phyloP scores from a whole-genome alignment of 768 basidiomycete species.

The Suillus subaureus region DNA sequence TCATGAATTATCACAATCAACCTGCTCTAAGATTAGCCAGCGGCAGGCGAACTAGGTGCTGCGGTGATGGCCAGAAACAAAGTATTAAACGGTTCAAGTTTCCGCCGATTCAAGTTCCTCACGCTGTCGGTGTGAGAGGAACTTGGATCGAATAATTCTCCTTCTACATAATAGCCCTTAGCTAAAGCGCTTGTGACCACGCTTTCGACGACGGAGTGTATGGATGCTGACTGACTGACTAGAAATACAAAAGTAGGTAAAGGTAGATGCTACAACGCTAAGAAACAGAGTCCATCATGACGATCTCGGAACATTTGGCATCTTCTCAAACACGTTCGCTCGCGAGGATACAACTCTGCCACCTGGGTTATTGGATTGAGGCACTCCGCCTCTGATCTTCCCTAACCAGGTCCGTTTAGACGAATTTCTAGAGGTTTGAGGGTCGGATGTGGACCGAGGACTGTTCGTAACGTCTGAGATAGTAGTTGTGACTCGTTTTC shows the following conservation, averaged over 20 bases:
- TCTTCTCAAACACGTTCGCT: constrained; percentile 20
- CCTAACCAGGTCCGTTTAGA: constrained; percentile 72
- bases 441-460: constrained; percentile 41
- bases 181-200: not conserved
- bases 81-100: not conserved
- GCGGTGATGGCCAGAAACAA: not conserved
- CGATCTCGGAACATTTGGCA: not conserved
- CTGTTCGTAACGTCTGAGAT: constrained; percentile 71
- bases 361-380: constrained; percentile 15
- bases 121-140: not conserved
- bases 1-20: constrained; percentile 1
- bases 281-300: constrained; percentile 7
- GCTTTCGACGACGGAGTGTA: not conserved
- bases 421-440: constrained; percentile 35
- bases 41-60: not conserved
- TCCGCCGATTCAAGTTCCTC: not conserved
- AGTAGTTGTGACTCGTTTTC: constrained; percentile 42
- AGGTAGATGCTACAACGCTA: constrained; percentile 15
- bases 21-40: not conserved
- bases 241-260: constrained; percentile 21
- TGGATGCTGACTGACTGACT: not conserved
- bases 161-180: not conserved
- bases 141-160: not conserved
- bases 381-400: constrained; percentile 56
- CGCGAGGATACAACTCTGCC: constrained; percentile 3